Base-by-base conservation (phyloP, 2,329 filamentous ascomycete species). In the Cordyceps fumosorosea region DNA sequence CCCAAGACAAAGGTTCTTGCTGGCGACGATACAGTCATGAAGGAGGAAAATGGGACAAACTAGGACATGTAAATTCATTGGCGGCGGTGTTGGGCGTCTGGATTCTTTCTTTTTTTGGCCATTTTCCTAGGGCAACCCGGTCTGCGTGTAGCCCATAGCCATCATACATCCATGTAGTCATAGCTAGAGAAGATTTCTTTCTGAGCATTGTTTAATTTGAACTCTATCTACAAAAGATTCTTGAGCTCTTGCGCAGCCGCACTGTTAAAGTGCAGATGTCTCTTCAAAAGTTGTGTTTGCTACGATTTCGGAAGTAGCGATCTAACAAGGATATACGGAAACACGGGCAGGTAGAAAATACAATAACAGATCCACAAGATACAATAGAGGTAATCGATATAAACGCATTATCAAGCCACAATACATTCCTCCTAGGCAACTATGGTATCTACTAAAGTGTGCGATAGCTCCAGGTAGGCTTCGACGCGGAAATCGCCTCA, bases 1-100 rank as follows among this genome's bases (percentile, higher is more conserved):
- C 86, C 85, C 3, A 82, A 83, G 73, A 85, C 82, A 1, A 89
- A 87, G 71, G 83, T 92, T 14, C 76, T 92, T 54, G 84, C 85
- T 6, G 82, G 82, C 12, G 79, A 80, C 54, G 85, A 87, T 65
- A 82, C 84, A 56, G 83, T 86, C 61, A 87, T 87, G 83, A 82
- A 81, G 63, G 78, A 80, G 63, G 75, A 80, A 65, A 78, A 78
- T 32, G 77, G 75, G 44, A 71, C 71, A 65, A 68, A 66, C 64
- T 72, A 64, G 68, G 32, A 26, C n/a, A 66, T 69, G 59, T 69
- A 69, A 68, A 59, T 59, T 58, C 55, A 65, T 69, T 66, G 69
- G 72, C 70, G 70, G 71, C 66, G 74, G 74, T 69, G 74, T 76
- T 74, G 67, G 73, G 72, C 73, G 72, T 68, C 71, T 68, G 60